Evolutionary conservation across 2,329 filamentous ascomycete genomes (phyloP).

Genomic region (Xylariaceae sp.): DNA sequence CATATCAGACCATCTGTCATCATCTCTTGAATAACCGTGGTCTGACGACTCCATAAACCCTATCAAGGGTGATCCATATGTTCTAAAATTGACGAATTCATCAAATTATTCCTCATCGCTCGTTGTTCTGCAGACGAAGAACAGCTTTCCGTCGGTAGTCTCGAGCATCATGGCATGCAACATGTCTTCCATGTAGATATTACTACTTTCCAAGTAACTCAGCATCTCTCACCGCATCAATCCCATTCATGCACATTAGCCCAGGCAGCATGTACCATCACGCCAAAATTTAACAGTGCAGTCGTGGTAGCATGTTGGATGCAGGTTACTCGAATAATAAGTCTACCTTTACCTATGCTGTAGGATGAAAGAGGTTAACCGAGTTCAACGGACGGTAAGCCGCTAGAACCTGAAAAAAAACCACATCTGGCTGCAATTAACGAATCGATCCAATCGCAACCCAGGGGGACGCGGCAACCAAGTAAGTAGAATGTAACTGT

Average conservation of each 20-base stretch:
- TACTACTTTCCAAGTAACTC: neutral
- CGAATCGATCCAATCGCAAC: neutral
- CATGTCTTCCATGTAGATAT: no score
- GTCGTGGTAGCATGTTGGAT: neutral
- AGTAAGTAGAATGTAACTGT: slow-evolving; percentile 10
- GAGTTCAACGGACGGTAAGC: slow-evolving; percentile 1
- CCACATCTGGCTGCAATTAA: neutral
- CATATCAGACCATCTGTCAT: neutral
- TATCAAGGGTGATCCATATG: neutral
- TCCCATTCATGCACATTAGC: slow-evolving; percentile 1
- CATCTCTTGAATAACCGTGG: no score
- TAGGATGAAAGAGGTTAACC: neutral
- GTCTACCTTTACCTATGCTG: no score
- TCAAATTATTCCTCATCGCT: no score
- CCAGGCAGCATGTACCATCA: slow-evolving; percentile 5
- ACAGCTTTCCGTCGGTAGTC: no score
- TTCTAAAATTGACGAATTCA: neutral
- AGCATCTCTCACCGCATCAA: neutral
- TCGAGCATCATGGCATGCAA: no score
- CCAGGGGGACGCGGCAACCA: neutral
- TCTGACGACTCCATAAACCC: no score
- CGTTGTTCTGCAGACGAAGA: no score
- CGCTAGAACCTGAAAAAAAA: slow-evolving; percentile 4
- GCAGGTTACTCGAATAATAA: no score
- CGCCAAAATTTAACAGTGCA: neutral